phyloP scores from a whole-genome alignment of 352 stramenopile genomes.

The Globisporangium okanoganense region DNA sequence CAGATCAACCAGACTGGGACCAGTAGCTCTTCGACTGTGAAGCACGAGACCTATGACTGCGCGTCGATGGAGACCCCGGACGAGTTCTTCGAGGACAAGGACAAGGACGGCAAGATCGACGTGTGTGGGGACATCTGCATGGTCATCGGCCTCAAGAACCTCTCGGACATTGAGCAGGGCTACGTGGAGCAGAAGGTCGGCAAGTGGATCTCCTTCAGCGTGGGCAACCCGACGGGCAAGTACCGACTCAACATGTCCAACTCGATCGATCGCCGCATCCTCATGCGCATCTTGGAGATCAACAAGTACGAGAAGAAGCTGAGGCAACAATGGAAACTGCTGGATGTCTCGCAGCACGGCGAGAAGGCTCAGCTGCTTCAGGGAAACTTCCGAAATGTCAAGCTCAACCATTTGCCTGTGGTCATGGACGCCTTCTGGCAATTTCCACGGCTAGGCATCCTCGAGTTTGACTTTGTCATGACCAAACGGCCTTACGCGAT shows the following conservation, averaged over 20 bases:
- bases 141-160: constrained; percentile 56
- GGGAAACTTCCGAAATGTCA: constrained; percentile 55
- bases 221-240: constrained; percentile 57
- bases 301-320: constrained; percentile 58
- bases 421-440: constrained; percentile 49
- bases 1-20: constrained; percentile 37
- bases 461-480: constrained; percentile 77
- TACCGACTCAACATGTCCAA: constrained; percentile 73
- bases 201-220: constrained; percentile 79
- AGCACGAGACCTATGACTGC: constrained; percentile 51
- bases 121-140: constrained; percentile 78
- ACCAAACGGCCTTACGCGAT: constrained; percentile 46
- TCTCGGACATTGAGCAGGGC: constrained; percentile 65
- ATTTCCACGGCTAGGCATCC: constrained; percentile 55
- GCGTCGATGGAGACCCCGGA: constrained; percentile 47
- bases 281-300: constrained; percentile 64
- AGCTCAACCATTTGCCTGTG: constrained; percentile 56
- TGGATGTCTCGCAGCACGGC: constrained; percentile 61
- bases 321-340: constrained; percentile 48
- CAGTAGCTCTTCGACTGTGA: neutral
- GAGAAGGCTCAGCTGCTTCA: constrained; percentile 31
- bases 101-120: constrained; percentile 77
- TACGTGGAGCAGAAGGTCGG: constrained; percentile 68
- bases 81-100: constrained; percentile 79
- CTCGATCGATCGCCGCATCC: constrained; percentile 63